Conservation (phyloP, 805 yeast species). For the Limtongozyma cylindracea region DNA sequence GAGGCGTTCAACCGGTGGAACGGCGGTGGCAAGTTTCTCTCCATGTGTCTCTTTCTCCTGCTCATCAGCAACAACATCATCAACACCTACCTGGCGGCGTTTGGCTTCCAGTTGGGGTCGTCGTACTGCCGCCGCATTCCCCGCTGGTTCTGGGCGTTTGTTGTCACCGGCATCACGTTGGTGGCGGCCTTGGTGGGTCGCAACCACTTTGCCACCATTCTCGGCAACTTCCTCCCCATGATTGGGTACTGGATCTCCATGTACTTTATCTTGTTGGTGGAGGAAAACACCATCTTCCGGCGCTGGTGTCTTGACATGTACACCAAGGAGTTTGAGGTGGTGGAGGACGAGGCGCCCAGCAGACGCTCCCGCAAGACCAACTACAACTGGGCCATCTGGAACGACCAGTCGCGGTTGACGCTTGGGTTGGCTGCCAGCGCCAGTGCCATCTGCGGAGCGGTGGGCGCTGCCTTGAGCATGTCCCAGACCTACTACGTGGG, state of each 20-base stretch:
- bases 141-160: constrained; percentile 51
- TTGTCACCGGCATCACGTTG: constrained; percentile 35
- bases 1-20: constrained; percentile 51
- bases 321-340: constrained; percentile 6
- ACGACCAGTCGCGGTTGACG: constrained; percentile 31
- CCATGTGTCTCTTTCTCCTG: constrained; percentile 44
- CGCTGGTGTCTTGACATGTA: constrained; percentile 11
- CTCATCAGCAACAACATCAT: constrained; percentile 62
- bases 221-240: constrained; percentile 74
- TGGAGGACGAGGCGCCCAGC: not conserved
- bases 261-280: constrained; percentile 43
- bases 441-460: constrained; percentile 44
- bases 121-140: constrained; percentile 31
- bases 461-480: constrained; percentile 77
- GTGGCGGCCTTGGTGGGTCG: constrained; percentile 58
- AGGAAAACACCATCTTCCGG: constrained; percentile 54
- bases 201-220: constrained; percentile 41
- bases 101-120: constrained; percentile 47
- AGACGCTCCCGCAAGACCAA: constrained; percentile 1
- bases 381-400: constrained; percentile 23
- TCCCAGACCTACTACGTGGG: constrained; percentile 69
- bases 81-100: constrained; percentile 63
- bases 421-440: constrained; percentile 45
- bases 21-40: constrained; percentile 52
- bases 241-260: constrained; percentile 79